Percentiles rank a stretch among this genome's conserved stretches.
Evolutionary conservation across 2,329 filamentous ascomycete species (phyloP).

Genomic region (Talaromyces rugulosus): DNA sequence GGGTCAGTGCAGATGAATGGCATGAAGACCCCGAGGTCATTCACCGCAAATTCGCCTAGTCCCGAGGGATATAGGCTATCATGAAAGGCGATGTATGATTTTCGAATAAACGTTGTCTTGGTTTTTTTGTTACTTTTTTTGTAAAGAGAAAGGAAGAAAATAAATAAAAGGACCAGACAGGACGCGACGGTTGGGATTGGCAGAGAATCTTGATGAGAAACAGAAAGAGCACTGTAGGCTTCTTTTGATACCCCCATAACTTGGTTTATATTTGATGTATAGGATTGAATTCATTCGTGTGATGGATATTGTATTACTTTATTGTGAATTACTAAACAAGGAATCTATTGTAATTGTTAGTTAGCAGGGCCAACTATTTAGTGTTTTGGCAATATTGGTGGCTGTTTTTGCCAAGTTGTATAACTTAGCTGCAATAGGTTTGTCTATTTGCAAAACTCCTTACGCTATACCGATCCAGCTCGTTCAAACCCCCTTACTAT

Average conservation of each 20-base stretch:
- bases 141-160: background rate
- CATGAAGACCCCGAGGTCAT: slow-evolving; percentile 99
- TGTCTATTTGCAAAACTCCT: too few species aligned
- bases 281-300: slow-evolving; percentile 9
- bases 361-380: too few species aligned
- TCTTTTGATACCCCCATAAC: slow-evolving; percentile 14
- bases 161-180: background rate
- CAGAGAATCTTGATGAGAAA: slow-evolving; percentile 7
- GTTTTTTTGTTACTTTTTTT: background rate
- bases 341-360: background rate
- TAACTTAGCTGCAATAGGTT: too few species aligned
- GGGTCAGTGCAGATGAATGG: slow-evolving; percentile 99
- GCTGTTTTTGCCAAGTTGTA: too few species aligned
- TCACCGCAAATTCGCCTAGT: slow-evolving; percentile 87
- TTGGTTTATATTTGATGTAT: slow-evolving; percentile 14
- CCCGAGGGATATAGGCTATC: background rate
- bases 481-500: background rate
- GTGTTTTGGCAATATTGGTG: too few species aligned
- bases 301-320: slow-evolving; percentile 13
- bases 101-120: background rate
- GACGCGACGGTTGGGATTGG: background rate
- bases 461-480: too few species aligned
- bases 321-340: background rate
- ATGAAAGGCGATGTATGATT: background rate
- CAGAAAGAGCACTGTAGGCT: slow-evolving; percentile 6